Base-by-base conservation (phyloP, 73 alveolate genomes). In the Paramecium caudatum region DNA sequence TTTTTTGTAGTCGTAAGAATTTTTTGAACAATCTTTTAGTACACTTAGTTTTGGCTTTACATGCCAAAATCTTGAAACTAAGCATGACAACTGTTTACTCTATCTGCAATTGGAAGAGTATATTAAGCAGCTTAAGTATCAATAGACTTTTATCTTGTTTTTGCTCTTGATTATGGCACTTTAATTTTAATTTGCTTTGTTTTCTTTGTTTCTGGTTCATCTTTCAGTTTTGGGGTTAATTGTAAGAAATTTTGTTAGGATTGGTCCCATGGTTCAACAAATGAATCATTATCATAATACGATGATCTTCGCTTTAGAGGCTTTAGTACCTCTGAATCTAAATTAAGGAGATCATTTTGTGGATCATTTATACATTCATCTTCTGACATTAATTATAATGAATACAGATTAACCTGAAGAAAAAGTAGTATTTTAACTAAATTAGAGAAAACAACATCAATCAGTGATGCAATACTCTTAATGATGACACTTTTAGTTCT, bases 181-280 rank as follows among this genome's bases (percentile, higher is more conserved):
- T 55, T 55, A 55, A 55, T 23, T 55, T 55, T 55, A 27, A 55
- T 55, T 55, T 1, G 12, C 30, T 23, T 55, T 27, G 80, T 55
- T 23, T 55, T 55, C 30, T 43, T 55, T 55, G 23, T 43, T 55
- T 55, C 9, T 55, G 23, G 30, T 23, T 55, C 80, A 4, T 55
- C 80, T 55, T 55, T 55, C 46, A 55, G 8, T 55, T 55, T 55
- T 55, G 80, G 80, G n/a, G 80, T 27, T 55, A 55, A 55, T 55
- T 55, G 7, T 16, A 55, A 43, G 12, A 55, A 55, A 55, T 55
- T 55, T 27, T 55, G 46, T 27, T 55, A 23, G n/a, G 23, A 27
- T 55, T 55, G 46, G 30, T 55, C 80, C 80, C 80, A 55, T 27
- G 80, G 80, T 55, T 55, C 80, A 10, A 55, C 80, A 55, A 55